phyloP scores from a whole-genome alignment of 768 basidiomycete genomes.

The Phaeotremella skinneri region DNA sequence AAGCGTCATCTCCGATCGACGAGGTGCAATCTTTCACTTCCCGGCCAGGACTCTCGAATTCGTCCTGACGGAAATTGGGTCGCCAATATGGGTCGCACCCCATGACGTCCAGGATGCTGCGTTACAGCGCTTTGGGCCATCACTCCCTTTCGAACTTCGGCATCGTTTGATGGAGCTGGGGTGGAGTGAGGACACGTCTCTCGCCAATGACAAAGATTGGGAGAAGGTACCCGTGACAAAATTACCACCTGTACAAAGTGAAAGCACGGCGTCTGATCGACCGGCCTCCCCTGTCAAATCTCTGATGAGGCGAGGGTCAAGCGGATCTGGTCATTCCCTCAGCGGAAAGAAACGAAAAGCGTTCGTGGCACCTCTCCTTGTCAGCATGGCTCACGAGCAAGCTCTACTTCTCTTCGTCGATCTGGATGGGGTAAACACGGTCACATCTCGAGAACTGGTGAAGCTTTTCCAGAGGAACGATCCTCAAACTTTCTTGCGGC shows the following conservation, averaged over 20 bases:
- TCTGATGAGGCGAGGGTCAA: slow-evolving; percentile 18
- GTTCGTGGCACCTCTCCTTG: slow-evolving; percentile 31
- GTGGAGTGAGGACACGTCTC: slow-evolving; percentile 33
- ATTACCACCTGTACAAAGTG: slow-evolving; percentile 25
- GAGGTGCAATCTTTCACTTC: slow-evolving; percentile 41
- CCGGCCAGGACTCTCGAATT: slow-evolving; percentile 28
- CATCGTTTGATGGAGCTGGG: slow-evolving; percentile 43
- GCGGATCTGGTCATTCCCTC: slow-evolving; percentile 18
- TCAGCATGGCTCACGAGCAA: slow-evolving; percentile 23
- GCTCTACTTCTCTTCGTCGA: slow-evolving; percentile 18
- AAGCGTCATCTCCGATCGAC: slow-evolving; percentile 21
- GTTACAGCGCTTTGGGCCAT: slow-evolving; percentile 33
- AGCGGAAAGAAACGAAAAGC: slow-evolving; percentile 18
- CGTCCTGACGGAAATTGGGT: slow-evolving; percentile 41
- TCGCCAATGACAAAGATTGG: slow-evolving; percentile 23
- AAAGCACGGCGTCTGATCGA: background rate
- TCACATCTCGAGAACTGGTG: slow-evolving; percentile 23
- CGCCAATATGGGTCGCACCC: slow-evolving; percentile 30
- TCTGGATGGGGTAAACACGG: slow-evolving; percentile 9
- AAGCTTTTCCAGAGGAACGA: slow-evolving; percentile 36
- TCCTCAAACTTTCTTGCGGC: slow-evolving; percentile 21
- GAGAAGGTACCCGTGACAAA: slow-evolving; percentile 28
- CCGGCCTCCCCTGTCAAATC: slow-evolving; percentile 20
- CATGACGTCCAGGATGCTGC: slow-evolving; percentile 38
- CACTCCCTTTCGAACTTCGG: slow-evolving; percentile 34